phyloP scores from a whole-genome alignment of 345 rosid genomes.

The Chamaenerion angustifolium region DNA sequence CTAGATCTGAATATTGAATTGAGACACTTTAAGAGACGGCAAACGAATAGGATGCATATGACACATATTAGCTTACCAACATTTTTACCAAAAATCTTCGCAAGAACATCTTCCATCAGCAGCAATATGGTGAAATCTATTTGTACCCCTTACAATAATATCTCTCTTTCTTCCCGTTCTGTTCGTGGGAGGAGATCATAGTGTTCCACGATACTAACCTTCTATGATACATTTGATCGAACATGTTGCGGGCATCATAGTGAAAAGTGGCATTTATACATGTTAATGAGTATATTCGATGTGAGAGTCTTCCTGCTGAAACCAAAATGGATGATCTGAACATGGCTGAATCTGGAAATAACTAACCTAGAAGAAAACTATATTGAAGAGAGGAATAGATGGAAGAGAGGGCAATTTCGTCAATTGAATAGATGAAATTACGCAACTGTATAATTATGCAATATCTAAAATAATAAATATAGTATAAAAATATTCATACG shows the following conservation, averaged over 20 bases:
- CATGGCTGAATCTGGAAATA: too few species aligned
- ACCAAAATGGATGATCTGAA: conserved; percentile 24
- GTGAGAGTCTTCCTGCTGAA: conserved; percentile 24
- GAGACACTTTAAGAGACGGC: not conserved
- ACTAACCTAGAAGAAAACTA: too few species aligned
- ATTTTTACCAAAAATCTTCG: conserved; percentile 49
- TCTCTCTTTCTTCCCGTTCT: conserved; percentile 25
- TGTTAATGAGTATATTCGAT: conserved; percentile 38
- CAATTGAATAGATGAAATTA: too few species aligned
- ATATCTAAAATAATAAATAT: too few species aligned
- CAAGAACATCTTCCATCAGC: conserved; percentile 56
- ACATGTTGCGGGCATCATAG: conserved; percentile 39
- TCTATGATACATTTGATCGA: conserved; percentile 47
- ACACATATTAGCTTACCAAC: not conserved
- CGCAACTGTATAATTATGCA: too few species aligned
- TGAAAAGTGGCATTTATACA: conserved; percentile 39
- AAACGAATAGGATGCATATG: not conserved
- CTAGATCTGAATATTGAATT: not conserved
- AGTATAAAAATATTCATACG: too few species aligned
- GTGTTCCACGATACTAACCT: conserved; percentile 75
- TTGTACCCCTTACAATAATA: conserved; percentile 57
- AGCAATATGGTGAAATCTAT: too few species aligned
- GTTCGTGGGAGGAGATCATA: conserved; percentile 32
- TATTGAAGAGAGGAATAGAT: too few species aligned
- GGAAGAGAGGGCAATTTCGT: too few species aligned